A percentile compares a stretch with the other conserved stretches of the same genome.
These are phyloP conservation scores for Diutina catenulata DNA, from an alignment of 1,139 yeast species.

Conservation along the genomic window DNA sequence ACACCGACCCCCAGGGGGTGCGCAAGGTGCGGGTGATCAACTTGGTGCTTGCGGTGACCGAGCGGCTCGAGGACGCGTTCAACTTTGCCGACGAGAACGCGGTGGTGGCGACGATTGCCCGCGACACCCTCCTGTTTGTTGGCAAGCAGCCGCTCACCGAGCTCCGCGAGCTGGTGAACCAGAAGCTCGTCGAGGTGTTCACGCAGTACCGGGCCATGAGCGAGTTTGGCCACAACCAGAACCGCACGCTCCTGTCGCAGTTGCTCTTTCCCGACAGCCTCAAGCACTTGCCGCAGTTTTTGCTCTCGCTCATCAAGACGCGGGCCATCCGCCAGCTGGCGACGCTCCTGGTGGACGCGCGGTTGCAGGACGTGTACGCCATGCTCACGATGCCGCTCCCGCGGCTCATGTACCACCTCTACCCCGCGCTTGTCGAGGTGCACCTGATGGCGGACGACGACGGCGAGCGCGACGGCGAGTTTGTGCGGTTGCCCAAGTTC, in stretches of 20 bases:
- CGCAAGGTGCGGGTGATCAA: conserved; percentile 82
- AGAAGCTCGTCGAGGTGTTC: conserved; percentile 59
- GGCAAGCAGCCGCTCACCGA: conserved; percentile 51
- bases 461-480: conserved; percentile 31
- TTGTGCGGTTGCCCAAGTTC: conserved; percentile 38
- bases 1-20: conserved; percentile 65
- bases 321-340: conserved; percentile 44
- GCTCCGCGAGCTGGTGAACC: conserved; percentile 51
- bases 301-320: conserved; percentile 61
- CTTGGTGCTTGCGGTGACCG: conserved; percentile 70
- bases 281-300: conserved; percentile 56
- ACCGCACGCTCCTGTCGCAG: conserved; percentile 45
- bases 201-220: conserved; percentile 60
- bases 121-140: conserved; percentile 54
- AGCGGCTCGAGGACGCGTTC: conserved; percentile 61
- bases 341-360: conserved; percentile 37
- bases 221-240: conserved; percentile 35
- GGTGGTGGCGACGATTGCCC: conserved; percentile 55
- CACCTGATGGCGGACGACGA: conserved; percentile 54
- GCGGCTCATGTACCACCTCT: conserved; percentile 51
- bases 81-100: conserved; percentile 82
- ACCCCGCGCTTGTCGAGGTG: conserved; percentile 71
- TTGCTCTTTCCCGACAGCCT: conserved; percentile 76
- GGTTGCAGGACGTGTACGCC: conserved; percentile 47
- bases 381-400: conserved; percentile 48